Percentiles rank a stretch among this genome's conserved stretches.
These are phyloP conservation scores for Teunomyces barrocoloradensis DNA, from an alignment of 805 yeast species.

Conservation along the genomic window DNA sequence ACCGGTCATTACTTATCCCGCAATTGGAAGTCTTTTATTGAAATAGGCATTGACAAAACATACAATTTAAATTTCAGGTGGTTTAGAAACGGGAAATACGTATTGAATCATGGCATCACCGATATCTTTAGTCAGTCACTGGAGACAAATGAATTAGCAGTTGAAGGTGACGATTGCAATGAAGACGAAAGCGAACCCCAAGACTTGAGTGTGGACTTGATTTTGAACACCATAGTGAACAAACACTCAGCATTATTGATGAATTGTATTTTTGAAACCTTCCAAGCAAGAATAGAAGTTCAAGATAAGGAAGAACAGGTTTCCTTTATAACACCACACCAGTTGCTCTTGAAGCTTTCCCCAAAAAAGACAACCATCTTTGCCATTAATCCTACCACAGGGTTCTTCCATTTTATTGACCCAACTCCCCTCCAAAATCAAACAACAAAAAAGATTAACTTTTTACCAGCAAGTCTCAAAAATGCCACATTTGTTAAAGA, in stretches of 20 bases:
- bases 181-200: conserved; percentile 17
- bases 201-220: conserved; percentile 35
- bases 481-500: conserved; percentile 27
- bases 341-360: conserved; percentile 31
- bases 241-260: conserved; percentile 38
- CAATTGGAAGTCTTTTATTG: conserved; percentile 52
- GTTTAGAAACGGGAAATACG: conserved; percentile 55
- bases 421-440: conserved; percentile 38
- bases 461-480: conserved; percentile 13
- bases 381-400: conserved; percentile 40
- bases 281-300: conserved; percentile 1
- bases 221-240: conserved; percentile 35
- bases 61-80: conserved; percentile 56
- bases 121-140: conserved; percentile 6
- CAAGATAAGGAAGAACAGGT: conserved; percentile 3
- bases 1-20: conserved; percentile 40
- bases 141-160: conserved; percentile 16
- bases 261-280: conserved; percentile 14
- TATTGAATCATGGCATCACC: conserved; percentile 21
- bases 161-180: conserved; percentile 13
- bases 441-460: conserved; percentile 30
- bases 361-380: conserved; percentile 31
- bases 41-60: conserved; percentile 54
- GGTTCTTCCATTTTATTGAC: conserved; percentile 38
- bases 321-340: conserved; percentile 29